Evolutionary conservation across 2,329 filamentous ascomycete species (phyloP).

Genomic region (Plectosphaerella cucumerina): DNA sequence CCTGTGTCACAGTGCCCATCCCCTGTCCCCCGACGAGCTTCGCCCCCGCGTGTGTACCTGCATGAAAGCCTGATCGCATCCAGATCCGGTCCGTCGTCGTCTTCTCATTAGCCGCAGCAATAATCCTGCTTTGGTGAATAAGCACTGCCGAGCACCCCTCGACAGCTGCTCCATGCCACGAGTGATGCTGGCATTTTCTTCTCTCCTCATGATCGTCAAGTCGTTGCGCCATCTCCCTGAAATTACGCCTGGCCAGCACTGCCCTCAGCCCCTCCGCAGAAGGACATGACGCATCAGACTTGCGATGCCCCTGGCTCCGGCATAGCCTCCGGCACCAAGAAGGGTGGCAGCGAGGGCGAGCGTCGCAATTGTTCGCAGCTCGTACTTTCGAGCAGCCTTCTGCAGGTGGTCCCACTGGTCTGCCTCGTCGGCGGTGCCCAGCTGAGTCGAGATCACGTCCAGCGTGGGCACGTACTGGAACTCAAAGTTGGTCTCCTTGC

Average conservation of each 20-base stretch:
- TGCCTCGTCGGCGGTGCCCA: constrained; percentile 20
- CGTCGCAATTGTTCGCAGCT: not conserved
- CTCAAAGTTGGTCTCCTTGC: constrained; percentile 59
- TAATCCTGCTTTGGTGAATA: too few relatives aligned
- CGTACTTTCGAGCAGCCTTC: not conserved
- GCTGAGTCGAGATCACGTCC: constrained; percentile 29
- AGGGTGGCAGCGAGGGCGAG: not conserved
- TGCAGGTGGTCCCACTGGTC: constrained; percentile 1
- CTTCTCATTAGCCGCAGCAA: too few relatives aligned
- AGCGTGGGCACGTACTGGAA: constrained; percentile 64
- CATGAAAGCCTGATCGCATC: not conserved
- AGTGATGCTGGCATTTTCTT: too few relatives aligned
- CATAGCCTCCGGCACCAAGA: not conserved
- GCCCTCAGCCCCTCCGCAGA: not conserved
- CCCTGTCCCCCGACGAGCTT: too few relatives aligned
- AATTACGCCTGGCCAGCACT: not conserved
- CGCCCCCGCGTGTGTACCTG: not conserved
- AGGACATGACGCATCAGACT: not conserved
- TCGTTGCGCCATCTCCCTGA: too few relatives aligned
- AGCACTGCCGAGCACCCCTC: too few relatives aligned
- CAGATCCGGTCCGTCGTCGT: too few relatives aligned
- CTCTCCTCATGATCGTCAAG: too few relatives aligned
- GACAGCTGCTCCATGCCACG: too few relatives aligned
- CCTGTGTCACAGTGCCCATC: too few relatives aligned
- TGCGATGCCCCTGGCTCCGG: not conserved